phyloP scores from a whole-genome alignment of 2,329 filamentous ascomycete genomes.

The Phaeosphaeria sp. region DNA sequence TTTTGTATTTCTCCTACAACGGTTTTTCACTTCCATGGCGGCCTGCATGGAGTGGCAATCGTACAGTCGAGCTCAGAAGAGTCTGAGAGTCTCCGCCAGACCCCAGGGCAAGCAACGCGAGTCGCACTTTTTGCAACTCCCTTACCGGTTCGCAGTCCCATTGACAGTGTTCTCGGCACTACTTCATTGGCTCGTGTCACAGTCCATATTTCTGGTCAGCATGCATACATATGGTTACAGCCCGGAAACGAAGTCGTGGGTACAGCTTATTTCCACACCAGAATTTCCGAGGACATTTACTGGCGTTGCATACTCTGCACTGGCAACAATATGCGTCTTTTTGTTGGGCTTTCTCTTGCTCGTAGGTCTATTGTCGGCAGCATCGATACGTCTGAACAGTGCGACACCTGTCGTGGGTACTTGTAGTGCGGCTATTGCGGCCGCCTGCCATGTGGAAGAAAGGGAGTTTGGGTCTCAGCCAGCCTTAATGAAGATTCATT shows the following conservation, averaged over 20 bases:
- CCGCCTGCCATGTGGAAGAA: constrained; percentile 17
- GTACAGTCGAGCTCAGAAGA: constrained; percentile 41
- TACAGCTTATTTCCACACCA: background rate
- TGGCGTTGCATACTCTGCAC: constrained; percentile 19
- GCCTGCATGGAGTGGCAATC: constrained; percentile 55
- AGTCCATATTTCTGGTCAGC: background rate
- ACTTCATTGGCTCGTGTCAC: constrained; percentile 3
- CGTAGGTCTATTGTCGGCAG: constrained; percentile 40
- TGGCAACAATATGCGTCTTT: constrained; percentile 17
- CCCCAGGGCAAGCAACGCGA: constrained; percentile 37
- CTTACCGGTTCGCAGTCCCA: constrained; percentile 2
- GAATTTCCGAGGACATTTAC: background rate
- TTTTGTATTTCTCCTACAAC: constrained; percentile 57
- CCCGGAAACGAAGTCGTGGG: background rate
- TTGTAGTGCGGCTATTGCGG: constrained; percentile 57
- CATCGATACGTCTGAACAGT: constrained; percentile 76
- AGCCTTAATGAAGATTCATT: too few relatives aligned
- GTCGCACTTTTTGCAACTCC: constrained; percentile 2
- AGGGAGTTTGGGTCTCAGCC: too few relatives aligned
- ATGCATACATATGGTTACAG: background rate
- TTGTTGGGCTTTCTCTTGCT: constrained; percentile 8
- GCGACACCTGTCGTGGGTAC: constrained; percentile 82
- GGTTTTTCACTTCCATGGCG: constrained; percentile 55
- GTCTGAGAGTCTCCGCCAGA: constrained; percentile 43
- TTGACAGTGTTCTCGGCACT: background rate